phyloP scores from a whole-genome alignment of 129 eudicot species.

The Tagetes patula region DNA sequence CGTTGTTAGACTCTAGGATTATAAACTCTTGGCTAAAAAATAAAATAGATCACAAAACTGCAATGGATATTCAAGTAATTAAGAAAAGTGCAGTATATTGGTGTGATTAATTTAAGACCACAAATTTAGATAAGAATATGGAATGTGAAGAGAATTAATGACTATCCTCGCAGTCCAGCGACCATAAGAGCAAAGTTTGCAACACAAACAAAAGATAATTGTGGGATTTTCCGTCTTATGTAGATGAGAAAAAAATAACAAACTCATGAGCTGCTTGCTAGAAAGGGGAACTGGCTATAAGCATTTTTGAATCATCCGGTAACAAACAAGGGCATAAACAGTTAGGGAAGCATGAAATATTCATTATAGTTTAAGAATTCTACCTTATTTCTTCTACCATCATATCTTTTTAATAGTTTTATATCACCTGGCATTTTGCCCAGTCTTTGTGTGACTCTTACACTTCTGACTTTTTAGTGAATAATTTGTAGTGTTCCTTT shows the following conservation, averaged over 20 bases:
- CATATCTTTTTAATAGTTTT: background rate
- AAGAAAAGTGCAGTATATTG: background rate
- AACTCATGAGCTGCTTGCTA: background rate
- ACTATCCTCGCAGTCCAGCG: background rate
- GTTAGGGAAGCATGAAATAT: background rate
- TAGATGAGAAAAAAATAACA: constrained; percentile 17
- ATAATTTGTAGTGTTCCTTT: constrained; percentile 3
- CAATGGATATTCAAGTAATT: background rate
- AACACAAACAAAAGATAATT: constrained; percentile 6
- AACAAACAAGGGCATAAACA: constrained; percentile 11
- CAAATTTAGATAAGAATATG: background rate
- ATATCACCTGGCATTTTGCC: background rate
- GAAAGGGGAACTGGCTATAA: constrained; percentile 7
- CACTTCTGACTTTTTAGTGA: background rate
- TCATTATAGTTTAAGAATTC: constrained; percentile 9
- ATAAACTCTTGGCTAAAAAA: constrained; percentile 6
- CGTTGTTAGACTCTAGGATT: background rate
- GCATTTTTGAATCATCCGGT: background rate
- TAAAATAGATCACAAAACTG: background rate
- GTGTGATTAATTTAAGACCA: constrained; percentile 1
- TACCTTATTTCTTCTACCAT: background rate
- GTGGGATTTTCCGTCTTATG: background rate
- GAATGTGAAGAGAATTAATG: constrained; percentile 4
- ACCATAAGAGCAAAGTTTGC: constrained; percentile 4
- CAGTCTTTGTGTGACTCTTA: background rate